Evolutionary conservation across 257 asterid genomes (phyloP).

Genomic region (Petunia secreta): DNA sequence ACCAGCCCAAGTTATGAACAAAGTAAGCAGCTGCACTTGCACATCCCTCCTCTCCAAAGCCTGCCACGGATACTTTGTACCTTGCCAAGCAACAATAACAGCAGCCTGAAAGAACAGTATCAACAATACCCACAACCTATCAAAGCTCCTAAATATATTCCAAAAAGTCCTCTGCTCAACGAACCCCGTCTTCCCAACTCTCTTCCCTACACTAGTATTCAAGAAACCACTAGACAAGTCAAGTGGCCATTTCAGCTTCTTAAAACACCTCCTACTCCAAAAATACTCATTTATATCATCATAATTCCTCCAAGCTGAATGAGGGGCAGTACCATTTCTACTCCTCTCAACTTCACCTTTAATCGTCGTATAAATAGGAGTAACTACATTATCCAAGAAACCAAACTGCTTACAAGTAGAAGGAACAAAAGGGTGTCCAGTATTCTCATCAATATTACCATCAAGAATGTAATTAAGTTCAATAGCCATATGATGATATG

Average conservation of each 20-base stretch:
- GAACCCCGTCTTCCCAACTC: slow-evolving; percentile 94
- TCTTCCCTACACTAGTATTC: slow-evolving; percentile 45
- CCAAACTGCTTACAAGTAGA: slow-evolving; percentile 68
- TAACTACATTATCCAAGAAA: slow-evolving; percentile 59
- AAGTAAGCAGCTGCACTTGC: slow-evolving; percentile 77
- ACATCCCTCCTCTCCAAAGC: slow-evolving; percentile 70
- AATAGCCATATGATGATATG: slow-evolving; percentile 84
- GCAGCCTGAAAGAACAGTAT: slow-evolving; percentile 92
- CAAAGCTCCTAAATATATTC: slow-evolving; percentile 91
- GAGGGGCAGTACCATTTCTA: slow-evolving; percentile 91
- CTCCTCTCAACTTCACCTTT: slow-evolving; percentile 86
- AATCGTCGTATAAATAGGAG: slow-evolving; percentile 64
- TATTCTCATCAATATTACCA: slow-evolving; percentile 67
- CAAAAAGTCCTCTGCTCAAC: slow-evolving; percentile 98
- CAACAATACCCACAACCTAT: slow-evolving; percentile 86
- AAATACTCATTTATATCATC: slow-evolving; percentile 94
- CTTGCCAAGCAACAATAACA: slow-evolving; percentile 80
- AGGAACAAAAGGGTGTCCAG: slow-evolving; percentile 72
- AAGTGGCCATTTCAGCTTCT: slow-evolving; percentile 82
- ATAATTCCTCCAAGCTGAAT: slow-evolving; percentile 97
- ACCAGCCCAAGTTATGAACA: slow-evolving; percentile 93
- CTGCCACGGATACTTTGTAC: slow-evolving; percentile 72
- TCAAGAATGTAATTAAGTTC: slow-evolving; percentile 84
- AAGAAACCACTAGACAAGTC: slow-evolving; percentile 63
- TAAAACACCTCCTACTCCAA: slow-evolving; percentile 88